Evolutionary conservation across 495 filamentous ascomycete genomes (phyloP).

Genomic region (Neurospora sublineolata): DNA sequence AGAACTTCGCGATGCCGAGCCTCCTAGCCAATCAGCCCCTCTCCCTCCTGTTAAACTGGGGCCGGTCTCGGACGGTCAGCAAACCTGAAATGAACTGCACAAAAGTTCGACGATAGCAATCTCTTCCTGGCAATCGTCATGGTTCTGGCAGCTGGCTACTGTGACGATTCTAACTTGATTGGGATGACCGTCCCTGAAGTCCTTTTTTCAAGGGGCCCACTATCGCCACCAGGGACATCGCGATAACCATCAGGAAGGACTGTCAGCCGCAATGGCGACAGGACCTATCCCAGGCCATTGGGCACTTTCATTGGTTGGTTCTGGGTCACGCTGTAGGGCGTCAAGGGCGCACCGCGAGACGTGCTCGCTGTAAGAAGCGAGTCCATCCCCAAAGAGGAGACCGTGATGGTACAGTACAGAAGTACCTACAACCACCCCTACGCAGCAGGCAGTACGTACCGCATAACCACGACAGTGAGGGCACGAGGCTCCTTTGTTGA

Average conservation of each 20-base stretch:
- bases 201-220: slow-evolving; percentile 8
- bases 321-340: not conserved
- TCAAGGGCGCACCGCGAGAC: not conserved
- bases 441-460: not conserved
- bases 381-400: not conserved
- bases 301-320: not conserved
- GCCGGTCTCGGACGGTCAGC: not conserved
- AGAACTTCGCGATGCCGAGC: not conserved
- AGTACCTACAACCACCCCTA: not conserved
- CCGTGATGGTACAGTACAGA: not conserved
- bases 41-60: not conserved
- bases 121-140: not conserved
- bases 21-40: not conserved
- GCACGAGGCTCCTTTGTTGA: not conserved
- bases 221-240: slow-evolving; percentile 1
- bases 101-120: not conserved
- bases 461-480: not conserved
- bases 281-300: not conserved
- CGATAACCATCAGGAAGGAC: not conserved
- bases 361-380: not conserved
- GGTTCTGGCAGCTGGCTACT: not conserved
- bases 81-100: not conserved
- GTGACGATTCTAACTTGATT: not conserved
- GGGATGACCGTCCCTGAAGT: not conserved
- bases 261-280: not conserved